These are phyloP conservation scores for Claviceps spartinae DNA, from an alignment of 2,329 filamentous ascomycete genomes.

Conservation along the genomic window DNA sequence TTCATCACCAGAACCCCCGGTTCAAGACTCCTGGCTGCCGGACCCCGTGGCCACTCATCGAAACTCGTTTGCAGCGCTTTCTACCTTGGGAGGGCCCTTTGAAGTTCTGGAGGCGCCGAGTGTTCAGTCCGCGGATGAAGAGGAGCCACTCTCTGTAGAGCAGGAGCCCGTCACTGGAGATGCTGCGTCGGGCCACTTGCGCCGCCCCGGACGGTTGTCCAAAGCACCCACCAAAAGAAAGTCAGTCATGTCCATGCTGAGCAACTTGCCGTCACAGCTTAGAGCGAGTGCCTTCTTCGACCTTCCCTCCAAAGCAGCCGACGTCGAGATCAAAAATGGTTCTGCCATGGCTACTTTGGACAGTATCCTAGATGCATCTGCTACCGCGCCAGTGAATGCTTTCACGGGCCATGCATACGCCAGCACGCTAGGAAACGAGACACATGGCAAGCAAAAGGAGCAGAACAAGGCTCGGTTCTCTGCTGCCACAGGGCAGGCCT, in stretches of 20 bases:
- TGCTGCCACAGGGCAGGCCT: constrained; percentile 12
- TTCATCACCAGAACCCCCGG: constrained; percentile 8
- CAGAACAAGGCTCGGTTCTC: constrained; percentile 23
- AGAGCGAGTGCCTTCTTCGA: constrained; percentile 91
- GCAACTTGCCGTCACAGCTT: constrained; percentile 61
- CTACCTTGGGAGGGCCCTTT: constrained; percentile 13
- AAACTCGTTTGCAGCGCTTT: constrained; percentile 20
- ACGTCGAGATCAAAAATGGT: constrained; percentile 52
- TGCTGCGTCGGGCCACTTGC: constrained; percentile 12
- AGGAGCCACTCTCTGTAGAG: constrained; percentile 3
- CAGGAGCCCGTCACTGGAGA: constrained; percentile 8
- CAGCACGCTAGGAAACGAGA: constrained; percentile 59
- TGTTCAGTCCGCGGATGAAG: constrained; percentile 5
- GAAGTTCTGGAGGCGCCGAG: constrained; percentile 7
- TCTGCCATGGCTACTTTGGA: constrained; percentile 85
- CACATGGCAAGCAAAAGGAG: constrained; percentile 53
- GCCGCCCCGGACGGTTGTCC: constrained; percentile 22
- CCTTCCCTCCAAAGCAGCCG: constrained; percentile 36
- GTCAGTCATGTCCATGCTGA: constrained; percentile 16
- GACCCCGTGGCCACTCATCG: constrained; percentile 29
- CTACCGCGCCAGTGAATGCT: constrained; percentile 72
- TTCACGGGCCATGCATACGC: constrained; percentile 84
- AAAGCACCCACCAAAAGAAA: constrained; percentile 18
- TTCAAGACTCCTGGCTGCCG: constrained; percentile 28
- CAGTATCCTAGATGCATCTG: constrained; percentile 81